Evolutionary conservation across 2,329 filamentous ascomycete species (phyloP), one percentile per base, ranked within the genome.

Genomic region (Alternaria angustiovoidea): DNA sequence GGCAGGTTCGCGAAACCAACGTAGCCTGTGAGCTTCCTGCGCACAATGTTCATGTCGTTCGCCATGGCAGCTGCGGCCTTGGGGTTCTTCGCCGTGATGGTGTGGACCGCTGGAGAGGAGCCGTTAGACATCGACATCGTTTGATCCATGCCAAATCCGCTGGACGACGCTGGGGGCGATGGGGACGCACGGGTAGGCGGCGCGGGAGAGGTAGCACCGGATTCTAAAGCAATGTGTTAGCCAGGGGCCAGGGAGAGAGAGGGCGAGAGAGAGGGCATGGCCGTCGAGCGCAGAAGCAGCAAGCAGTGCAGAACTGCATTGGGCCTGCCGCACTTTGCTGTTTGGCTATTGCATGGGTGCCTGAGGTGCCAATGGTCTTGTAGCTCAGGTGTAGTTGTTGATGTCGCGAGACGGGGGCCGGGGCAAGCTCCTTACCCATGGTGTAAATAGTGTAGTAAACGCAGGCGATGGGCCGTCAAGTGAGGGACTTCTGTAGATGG

Each of bases 1-100:
- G 95, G 95, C 79, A 99, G 84, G 81, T 99, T 99, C 81, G 95
- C 95, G 78, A 99, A 99, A 69, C 95, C 95, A 76, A 99, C 95
- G 76, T 98, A 99, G 78, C 95, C 95, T 51, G 95, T 98, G 79
- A 99, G 86, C 87, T 99, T 99, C 82, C 95, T 89, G 82, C 95
- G 92, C 75, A 99, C 94, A 80, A 99, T 96, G 86, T 99, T 98
- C 86, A 90, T 90, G 70, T 86, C 78, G 69, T 79, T 79, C 53
- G 81, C 79, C 68, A 82, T 76, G 71, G 82, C 75, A 56, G 83
- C 80, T 62, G 83, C 81, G 61, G 79, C 79, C 75, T 89, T 89
- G 59, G 87, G 87, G 73, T 89, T 86, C 78, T 86, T 88, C 52
- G 87, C 88, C 76, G 82, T 85, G 71, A 89, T 85, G 26, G 87